Evolutionary conservation across 2,329 filamentous ascomycete species (phyloP).

Genomic region (Pseudogymnoascus sp.): DNA sequence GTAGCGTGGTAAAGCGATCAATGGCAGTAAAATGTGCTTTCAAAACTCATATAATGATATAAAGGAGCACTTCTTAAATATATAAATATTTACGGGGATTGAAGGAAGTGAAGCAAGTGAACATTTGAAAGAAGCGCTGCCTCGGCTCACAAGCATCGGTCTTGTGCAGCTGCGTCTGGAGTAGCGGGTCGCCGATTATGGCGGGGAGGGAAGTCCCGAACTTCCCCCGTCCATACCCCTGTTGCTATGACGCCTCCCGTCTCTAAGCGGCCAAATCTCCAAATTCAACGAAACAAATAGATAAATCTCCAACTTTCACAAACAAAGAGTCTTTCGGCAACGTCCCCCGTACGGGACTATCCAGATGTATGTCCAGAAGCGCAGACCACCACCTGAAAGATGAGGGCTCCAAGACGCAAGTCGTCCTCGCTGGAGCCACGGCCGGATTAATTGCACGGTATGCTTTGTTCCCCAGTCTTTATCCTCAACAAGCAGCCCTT

Average conservation of each 20-base stretch:
- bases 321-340: not conserved
- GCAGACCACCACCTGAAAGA: conserved; percentile 56
- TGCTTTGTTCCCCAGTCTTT: not conserved
- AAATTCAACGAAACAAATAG: conserved; percentile 1
- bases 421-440: conserved; percentile 57
- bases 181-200: conserved; percentile 4
- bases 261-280: conserved; percentile 4
- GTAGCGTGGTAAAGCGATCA: not conserved
- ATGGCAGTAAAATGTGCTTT: not conserved
- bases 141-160: not conserved
- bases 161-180: not conserved
- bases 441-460: conserved; percentile 87
- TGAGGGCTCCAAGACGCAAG: conserved; percentile 64
- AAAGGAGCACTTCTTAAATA: not conserved
- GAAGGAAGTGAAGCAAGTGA: not conserved
- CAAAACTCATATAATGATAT: not conserved
- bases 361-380: conserved; percentile 56
- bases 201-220: conserved; percentile 7
- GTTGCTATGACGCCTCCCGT: conserved; percentile 8
- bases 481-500: not conserved
- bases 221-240: conserved; percentile 2
- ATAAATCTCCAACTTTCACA: not conserved
- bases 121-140: not conserved
- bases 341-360: conserved; percentile 18
- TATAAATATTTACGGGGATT: not conserved